A percentile compares a stretch with the other conserved stretches of the same genome.
Evolutionary conservation across 75 land plant species (phyloP).

Genomic region (Pinus taeda): DNA sequence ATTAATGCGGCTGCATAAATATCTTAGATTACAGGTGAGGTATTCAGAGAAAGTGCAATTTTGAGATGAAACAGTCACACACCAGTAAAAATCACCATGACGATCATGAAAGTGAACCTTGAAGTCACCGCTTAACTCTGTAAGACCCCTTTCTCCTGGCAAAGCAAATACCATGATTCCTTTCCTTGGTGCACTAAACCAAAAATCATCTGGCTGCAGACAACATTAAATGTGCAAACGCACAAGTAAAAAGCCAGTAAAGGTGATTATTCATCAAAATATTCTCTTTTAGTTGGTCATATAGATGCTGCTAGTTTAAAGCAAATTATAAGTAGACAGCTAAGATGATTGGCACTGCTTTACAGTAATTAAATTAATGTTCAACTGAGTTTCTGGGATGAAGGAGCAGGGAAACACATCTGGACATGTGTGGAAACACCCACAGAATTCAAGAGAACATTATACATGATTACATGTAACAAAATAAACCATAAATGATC

Average conservation of each 20-base stretch:
- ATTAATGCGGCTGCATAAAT: background rate
- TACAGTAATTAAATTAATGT: background rate
- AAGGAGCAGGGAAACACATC: no score
- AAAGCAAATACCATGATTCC: constrained; percentile 97
- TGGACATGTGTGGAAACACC: no score
- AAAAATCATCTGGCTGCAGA: constrained; percentile 89
- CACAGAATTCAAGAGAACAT: no score
- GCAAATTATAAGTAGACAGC: background rate
- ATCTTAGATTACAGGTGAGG: background rate
- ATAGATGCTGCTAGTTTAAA: background rate
- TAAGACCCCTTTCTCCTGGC: constrained; percentile 94
- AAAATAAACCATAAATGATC: no score
- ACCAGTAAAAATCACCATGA: constrained; percentile 99
- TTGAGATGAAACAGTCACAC: background rate
- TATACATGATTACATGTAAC: no score
- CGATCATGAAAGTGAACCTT: constrained; percentile 93
- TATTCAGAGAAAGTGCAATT: background rate
- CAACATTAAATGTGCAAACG: constrained; percentile 2
- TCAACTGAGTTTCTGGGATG: background rate
- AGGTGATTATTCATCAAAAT: background rate
- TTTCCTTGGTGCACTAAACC: constrained; percentile 96
- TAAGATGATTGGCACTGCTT: background rate
- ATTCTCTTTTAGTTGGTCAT: background rate
- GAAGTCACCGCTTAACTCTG: constrained; percentile 91
- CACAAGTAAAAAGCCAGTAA: background rate